phyloP scores from a whole-genome alignment of 2,329 filamentous ascomycete genomes.

The Shiraia bambusicola region DNA sequence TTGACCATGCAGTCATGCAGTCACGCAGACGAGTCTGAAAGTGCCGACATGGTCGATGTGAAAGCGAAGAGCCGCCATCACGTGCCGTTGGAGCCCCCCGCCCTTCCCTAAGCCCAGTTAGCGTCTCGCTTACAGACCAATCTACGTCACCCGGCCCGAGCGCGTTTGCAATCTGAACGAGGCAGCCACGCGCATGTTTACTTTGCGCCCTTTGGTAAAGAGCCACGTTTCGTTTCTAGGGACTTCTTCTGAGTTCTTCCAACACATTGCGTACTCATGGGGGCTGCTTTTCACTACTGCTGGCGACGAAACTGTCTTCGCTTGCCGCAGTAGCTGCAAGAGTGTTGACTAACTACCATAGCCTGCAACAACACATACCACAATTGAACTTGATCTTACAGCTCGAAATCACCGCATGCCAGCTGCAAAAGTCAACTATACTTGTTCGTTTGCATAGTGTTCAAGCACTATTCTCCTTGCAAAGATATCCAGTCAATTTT shows the following conservation, averaged over 20 bases:
- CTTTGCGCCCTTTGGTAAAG: slow-evolving; percentile 19
- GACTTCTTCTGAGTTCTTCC: slow-evolving; percentile 33
- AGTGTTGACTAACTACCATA: slow-evolving; percentile 12
- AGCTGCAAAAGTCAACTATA: too few relatives aligned
- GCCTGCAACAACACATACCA: slow-evolving; percentile 12
- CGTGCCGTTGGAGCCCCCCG: too few relatives aligned
- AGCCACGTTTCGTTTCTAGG: slow-evolving; percentile 36
- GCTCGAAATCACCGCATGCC: background rate
- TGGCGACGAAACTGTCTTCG: slow-evolving; percentile 24
- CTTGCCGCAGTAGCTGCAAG: slow-evolving; percentile 20
- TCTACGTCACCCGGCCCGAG: slow-evolving; percentile 12
- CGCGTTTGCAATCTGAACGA: slow-evolving; percentile 28
- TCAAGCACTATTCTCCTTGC: background rate
- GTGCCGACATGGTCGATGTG: slow-evolving; percentile 10
- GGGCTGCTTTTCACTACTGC: slow-evolving; percentile 19
- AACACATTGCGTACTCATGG: slow-evolving; percentile 28
- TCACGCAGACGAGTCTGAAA: slow-evolving; percentile 3
- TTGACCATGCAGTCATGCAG: background rate
- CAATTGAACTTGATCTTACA: background rate
- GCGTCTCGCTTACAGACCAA: slow-evolving; percentile 19
- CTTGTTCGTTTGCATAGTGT: background rate
- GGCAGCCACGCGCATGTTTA: slow-evolving; percentile 10
- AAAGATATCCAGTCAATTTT: background rate
- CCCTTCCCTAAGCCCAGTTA: slow-evolving; percentile 14
- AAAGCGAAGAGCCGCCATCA: slow-evolving; percentile 26